Evolutionary conservation across 2,329 filamentous ascomycete species (phyloP), one percentile per base, ranked within the genome.

Genomic region (Lojkania enalia): DNA sequence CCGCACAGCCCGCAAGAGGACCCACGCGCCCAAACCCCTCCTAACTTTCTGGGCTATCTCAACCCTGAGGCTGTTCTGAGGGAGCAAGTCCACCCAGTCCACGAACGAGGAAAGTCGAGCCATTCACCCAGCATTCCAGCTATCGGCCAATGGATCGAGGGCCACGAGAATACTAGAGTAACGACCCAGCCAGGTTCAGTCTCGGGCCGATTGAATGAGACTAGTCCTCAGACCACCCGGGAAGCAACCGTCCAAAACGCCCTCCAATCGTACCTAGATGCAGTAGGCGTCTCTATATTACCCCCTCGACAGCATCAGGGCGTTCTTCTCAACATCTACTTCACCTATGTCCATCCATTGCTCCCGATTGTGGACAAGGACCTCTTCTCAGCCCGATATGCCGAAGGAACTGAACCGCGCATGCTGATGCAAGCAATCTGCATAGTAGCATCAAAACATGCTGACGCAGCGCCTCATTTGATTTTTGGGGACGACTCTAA

Each of bases 371-470:
- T 78, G 18, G 70, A 76, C 51, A 69, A 72, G 49, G 59, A 66
- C 5, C 63, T 72, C 36, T 75, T 75, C 45, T 64, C 68, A 21
- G 58, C 60, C 11, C 60, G 67, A 42, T 68, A 71, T 42, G 57
- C 58, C 7, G 61, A 66, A 14, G 67, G 67, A 2, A 54, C 53
- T 35, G 67, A 68, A 27, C 66, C 72, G 3, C 66, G 69, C 13
- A 63, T 74, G 25, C 44, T 76, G 14, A 59, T 71, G 44, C 71
- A 76, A 50, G 72, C 73, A 3, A 71, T 77, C 4, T 78, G 74
- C 49, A 64, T 77, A 7, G 71, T 76, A 14, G 74, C 74, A 13
- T 75, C 74, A 0, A 76, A 76, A 47, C 74, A 77, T 49, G 61
- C 71, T 2, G 58, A 68, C 27, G 74, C 74, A n/a, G 61, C 61